These are phyloP conservation scores for Lathyrus tuberosus DNA, from an alignment of 306 rosid genomes.

Conservation along the genomic window DNA sequence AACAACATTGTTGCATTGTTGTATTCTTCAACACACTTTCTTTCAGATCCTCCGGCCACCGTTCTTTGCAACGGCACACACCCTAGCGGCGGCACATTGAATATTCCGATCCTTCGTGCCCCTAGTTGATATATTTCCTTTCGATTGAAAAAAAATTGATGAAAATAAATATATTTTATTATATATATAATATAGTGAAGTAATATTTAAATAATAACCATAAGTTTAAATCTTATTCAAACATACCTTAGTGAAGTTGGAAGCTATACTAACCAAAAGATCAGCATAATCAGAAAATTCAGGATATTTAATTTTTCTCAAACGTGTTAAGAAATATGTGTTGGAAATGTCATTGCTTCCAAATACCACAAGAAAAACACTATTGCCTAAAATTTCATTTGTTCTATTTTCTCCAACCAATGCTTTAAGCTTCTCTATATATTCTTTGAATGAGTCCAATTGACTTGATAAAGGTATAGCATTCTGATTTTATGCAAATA, in stretches of 20 bases:
- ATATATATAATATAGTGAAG: no score
- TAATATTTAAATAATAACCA: no score
- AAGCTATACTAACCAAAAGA: slow-evolving; percentile 49
- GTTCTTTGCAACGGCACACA: slow-evolving; percentile 74
- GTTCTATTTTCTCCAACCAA: slow-evolving; percentile 51
- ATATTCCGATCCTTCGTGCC: slow-evolving; percentile 58
- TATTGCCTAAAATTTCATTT: slow-evolving; percentile 54
- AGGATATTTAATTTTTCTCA: slow-evolving; percentile 46
- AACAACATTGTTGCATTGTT: slow-evolving; percentile 49
- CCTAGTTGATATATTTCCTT: slow-evolving; percentile 56
- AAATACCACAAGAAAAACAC: slow-evolving; percentile 51
- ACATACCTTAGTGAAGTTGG: slow-evolving; percentile 32
- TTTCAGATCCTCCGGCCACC: slow-evolving; percentile 49
- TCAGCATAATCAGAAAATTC: slow-evolving; percentile 60
- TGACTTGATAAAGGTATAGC: not conserved
- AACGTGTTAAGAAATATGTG: slow-evolving; percentile 48
- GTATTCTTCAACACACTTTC: slow-evolving; percentile 45
- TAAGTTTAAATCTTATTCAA: not conserved
- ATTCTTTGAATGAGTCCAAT: not conserved
- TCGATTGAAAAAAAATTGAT: no score
- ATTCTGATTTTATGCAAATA: not conserved
- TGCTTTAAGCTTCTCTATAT: slow-evolving; percentile 13
- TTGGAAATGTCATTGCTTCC: slow-evolving; percentile 75
- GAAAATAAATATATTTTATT: no score
- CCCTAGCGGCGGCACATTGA: slow-evolving; percentile 65